Evolutionary conservation across 1,284 basidiomycete species (phyloP), one percentile per base, ranked within the genome.

Genomic region (Malassezia sympodialis): DNA sequence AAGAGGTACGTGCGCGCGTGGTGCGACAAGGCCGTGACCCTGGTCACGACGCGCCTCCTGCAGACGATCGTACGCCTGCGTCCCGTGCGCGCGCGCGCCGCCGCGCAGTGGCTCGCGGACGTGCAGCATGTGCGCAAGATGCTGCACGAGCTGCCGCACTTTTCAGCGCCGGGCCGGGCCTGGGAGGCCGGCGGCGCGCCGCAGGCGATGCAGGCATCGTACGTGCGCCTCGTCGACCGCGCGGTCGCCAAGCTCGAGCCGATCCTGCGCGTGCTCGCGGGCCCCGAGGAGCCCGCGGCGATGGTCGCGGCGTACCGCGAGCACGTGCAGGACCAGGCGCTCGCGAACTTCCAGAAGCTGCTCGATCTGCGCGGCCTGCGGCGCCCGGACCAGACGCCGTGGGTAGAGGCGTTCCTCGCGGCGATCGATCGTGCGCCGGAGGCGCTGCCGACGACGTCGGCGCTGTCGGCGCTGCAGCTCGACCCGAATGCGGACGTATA

Each of bases 351-450:
- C 78, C 94, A 98, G 79, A 99, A 99, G 82, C 88, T 87, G 34
- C 81, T 98, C 24, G 93, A 98, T 73, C 82, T 98, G 53, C 96
- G 94, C 73, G 53, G 54, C 24, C 15, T 52, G 19, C 50, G 50
- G 21, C 51, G 51, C 8, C 45, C 35, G 8, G 57, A 54, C n/a
- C 52, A 59, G 46, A 43, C 28, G 8, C 41, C 47, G 8, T 31
- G 50, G 23, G 34, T 55, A 8, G 53, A 56, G 42, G 55, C 35
- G 34, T 57, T 57, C 40, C 45, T 57, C n/a, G 55, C 34, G 48
- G 31, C 35, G 34, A 37, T 45, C 28, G 45, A 47, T 28, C 41
- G 49, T 27, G 34, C n/a, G 24, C 31, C 26, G 30, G 59, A 19
- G 28, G 59, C 48, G 53, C 60, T 35, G 56, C 65, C 47, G 51